Conservation (phyloP, 2,329 filamentous ascomycete species). For the Colletotrichum sansevieriae region DNA sequence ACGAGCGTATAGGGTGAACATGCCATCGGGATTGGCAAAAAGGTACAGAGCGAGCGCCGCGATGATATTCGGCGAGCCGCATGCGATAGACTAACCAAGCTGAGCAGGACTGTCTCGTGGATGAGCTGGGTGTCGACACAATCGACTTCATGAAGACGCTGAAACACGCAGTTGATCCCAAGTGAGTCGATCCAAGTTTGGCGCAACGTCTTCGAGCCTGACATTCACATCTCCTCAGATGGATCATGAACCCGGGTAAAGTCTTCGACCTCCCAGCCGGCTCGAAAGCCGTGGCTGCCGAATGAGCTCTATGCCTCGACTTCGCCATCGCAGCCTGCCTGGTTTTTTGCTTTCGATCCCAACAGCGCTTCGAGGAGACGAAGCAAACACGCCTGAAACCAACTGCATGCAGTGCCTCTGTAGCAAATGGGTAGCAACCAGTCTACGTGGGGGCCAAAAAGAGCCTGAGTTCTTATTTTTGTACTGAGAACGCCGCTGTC, state of each 20-base stretch:
- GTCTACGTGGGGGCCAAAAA: constrained; percentile 25
- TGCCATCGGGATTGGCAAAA: constrained; percentile 77
- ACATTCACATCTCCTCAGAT: constrained; percentile 51
- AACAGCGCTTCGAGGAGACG: background rate
- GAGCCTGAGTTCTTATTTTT: constrained; percentile 7
- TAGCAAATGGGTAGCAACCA: constrained; percentile 25
- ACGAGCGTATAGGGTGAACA: constrained; percentile 67
- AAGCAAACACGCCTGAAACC: constrained; percentile 18
- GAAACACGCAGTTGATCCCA: constrained; percentile 73
- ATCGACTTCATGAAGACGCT: constrained; percentile 76
- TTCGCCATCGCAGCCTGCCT: constrained; percentile 4
- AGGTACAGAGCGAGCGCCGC: constrained; percentile 55
- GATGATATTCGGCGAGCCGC: too few species aligned
- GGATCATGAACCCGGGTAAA: constrained; percentile 78
- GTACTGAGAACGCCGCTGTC: background rate
- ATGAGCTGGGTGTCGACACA: constrained; percentile 73
- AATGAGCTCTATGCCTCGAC: background rate
- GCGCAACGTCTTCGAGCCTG: too few species aligned
- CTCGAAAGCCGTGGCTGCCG: constrained; percentile 14
- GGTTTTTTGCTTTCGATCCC: background rate
- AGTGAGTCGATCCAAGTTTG: constrained; percentile 42
- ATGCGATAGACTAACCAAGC: background rate
- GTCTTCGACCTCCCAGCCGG: constrained; percentile 66
- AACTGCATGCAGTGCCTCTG: constrained; percentile 14
- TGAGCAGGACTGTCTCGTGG: constrained; percentile 62